These are phyloP conservation scores for Geotrichum aggregatum DNA, from an alignment of 1,139 yeast genomes.

Conservation along the genomic window DNA sequence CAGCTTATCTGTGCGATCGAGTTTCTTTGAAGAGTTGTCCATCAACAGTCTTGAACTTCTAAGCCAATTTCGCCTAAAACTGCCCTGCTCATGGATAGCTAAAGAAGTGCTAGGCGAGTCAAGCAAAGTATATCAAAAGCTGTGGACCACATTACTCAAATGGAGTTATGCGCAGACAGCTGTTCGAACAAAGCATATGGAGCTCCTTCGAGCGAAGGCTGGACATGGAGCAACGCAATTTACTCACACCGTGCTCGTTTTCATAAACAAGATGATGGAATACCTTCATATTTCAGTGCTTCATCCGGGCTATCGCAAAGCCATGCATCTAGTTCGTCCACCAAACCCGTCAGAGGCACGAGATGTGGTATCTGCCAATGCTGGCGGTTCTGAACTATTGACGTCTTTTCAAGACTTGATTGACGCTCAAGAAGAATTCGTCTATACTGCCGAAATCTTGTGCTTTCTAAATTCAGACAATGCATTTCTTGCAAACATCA, in stretches of 20 bases:
- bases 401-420: constrained; percentile 4
- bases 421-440: constrained; percentile 5
- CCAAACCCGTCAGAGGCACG: not conserved
- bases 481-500: not conserved
- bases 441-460: not conserved
- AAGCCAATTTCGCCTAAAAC: constrained; percentile 2
- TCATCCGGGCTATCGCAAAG: not conserved
- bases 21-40: not conserved
- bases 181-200: not conserved
- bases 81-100: constrained; percentile 4
- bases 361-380: not conserved
- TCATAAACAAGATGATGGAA: constrained; percentile 11
- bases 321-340: not conserved
- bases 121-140: not conserved
- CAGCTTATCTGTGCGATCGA: too few species aligned
- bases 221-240: not conserved
- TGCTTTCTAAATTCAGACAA: not conserved
- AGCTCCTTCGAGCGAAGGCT: not conserved
- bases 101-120: constrained; percentile 8
- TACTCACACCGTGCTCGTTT: constrained; percentile 4
- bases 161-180: constrained; percentile 8
- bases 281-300: constrained; percentile 8
- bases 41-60: not conserved
- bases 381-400: not conserved
- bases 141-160: not conserved